Evolutionary conservation across 176 grass and related monocot species (phyloP), one percentile per base, ranked within the genome.

Genomic region (Tuctoria greenei): DNA sequence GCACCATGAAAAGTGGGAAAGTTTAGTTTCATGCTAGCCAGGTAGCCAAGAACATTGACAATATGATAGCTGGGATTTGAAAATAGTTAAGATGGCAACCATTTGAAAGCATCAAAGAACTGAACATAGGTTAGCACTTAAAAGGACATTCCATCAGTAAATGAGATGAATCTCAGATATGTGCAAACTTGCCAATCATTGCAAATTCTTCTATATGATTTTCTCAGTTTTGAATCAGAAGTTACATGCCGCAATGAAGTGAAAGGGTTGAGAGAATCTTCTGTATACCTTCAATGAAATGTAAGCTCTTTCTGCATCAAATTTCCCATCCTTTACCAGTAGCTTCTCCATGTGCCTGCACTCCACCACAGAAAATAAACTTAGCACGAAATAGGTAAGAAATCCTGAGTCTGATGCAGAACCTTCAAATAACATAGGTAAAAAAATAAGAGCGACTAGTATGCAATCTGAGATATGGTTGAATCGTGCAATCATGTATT

Each of bases 301-400:
- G 71, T 80, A 76, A 70, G 46, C 70, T 66, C 45, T 75, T 41
- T 88, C 76, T 60, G 64, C 71, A 50, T 84, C 71, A 17, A 73
- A 88, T 56, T 84, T 64, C 23, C 57, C 77, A 59, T 80, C 81
- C 39, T 76, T 88, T 47, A 21, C 40, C 65, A 80, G 7, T 57
- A 88, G 71, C 40, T 84, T 71, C 58, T 84, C 86, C 71, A 88
- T 66, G 77, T 84, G 47, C 76, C 86, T 88, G 66, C 64, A 80
- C 17, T 80, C 39, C 55, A 64, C 8, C n/a, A 47, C 71, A 58
- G 55, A 67, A 84, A 69, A 44, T 2, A 65, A 65, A 72, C 6
- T 72, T 37, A 66, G 26, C 24, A 79, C 31, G 73, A 46, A 79
- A 65, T 15, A 46, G 10, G 11, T 15, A 58, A 57, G 38, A 79